Percentiles rank a stretch among this genome's conserved stretches.
phyloP scores from a whole-genome alignment of 306 rosid species.

The Amphicarpaea edgeworthii region DNA sequence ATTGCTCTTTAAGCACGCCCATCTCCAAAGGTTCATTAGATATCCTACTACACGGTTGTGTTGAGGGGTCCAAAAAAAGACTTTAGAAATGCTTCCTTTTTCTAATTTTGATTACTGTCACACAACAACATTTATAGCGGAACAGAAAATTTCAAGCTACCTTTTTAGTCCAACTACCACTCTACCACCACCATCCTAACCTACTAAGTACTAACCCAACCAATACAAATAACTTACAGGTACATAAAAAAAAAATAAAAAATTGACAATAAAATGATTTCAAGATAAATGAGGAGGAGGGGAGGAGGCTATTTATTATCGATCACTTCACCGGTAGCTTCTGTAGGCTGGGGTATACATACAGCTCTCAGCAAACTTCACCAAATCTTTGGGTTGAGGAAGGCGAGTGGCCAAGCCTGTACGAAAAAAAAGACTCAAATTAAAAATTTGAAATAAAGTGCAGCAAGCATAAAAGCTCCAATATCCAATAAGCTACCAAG shows the following conservation, averaged over 20 bases:
- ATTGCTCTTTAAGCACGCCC: neutral
- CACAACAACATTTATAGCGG: slow-evolving; percentile 15
- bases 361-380: slow-evolving; percentile 88
- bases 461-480: too few species aligned
- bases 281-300: neutral
- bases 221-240: slow-evolving; percentile 30
- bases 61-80: neutral
- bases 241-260: slow-evolving; percentile 31
- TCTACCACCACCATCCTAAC: slow-evolving; percentile 41
- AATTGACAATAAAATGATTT: slow-evolving; percentile 31
- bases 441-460: neutral
- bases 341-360: slow-evolving; percentile 93
- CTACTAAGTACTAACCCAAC: slow-evolving; percentile 30
- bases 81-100: slow-evolving; percentile 21
- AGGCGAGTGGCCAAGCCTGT: slow-evolving; percentile 97
- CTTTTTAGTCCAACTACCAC: slow-evolving; percentile 41
- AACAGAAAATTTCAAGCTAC: slow-evolving; percentile 38
- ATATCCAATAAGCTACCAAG: slow-evolving; percentile 60
- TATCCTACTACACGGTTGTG: too few species aligned
- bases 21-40: too few species aligned
- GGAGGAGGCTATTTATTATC: neutral
- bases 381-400: slow-evolving; percentile 90
- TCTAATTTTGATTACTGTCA: slow-evolving; percentile 30
- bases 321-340: slow-evolving; percentile 70
- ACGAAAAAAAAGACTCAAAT: slow-evolving; percentile 22